Evolutionary conservation across 163 green algal species (phyloP), one percentile per base, ranked within the genome.

Genomic region (Chlamydomonas reinhardtii): DNA sequence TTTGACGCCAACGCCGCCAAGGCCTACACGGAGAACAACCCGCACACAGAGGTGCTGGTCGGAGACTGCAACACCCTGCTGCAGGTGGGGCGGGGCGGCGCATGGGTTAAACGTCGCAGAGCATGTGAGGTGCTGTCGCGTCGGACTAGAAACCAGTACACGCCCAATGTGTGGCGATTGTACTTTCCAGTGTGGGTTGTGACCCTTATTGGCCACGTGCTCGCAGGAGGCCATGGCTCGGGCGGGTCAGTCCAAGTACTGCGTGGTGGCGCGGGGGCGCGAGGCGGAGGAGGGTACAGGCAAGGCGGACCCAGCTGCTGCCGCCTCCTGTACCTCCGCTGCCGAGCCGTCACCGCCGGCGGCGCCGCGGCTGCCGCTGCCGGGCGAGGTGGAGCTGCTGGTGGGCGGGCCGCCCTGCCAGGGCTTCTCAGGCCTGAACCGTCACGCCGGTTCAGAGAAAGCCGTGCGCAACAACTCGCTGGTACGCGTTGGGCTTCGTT

Each of bases 391-490:
- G 64, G 97, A 99, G 61, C 98, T 99, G 91, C 96, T 99, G 76
- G 97, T 96, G 88, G 97, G 97, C 39, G 97, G 97, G 6, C 97
- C 97, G 0, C 97, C 97, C 74, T 99, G 97, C 95, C 93, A 95
- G 94, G 97, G 97, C 79, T 99, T 99, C 94, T 97, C 92, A 17
- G 97, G 97, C 85, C 99, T 99, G 97, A 99, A 99, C 89, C 93
- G 97, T 62, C 99, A 99, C 94, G 97, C 98, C 93, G 92, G 96
- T 88, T 96, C 97, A 89, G 98, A 97, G 96, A 96, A 86, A 69
- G 96, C 97, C 91, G 93, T 98, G 74, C 96, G 98, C 90, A 98
- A 98, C 95, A 95, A 91, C 81, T 98, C 98, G 95, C 95, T 95
- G 74, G 66, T 86, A 17, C 12, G 48, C 19, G 48, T 19, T 9